Percentiles rank a stretch among this genome's conserved stretches.
Evolutionary conservation across 1,284 basidiomycete genomes (phyloP).

Genomic region (Hymenochaete sp.): DNA sequence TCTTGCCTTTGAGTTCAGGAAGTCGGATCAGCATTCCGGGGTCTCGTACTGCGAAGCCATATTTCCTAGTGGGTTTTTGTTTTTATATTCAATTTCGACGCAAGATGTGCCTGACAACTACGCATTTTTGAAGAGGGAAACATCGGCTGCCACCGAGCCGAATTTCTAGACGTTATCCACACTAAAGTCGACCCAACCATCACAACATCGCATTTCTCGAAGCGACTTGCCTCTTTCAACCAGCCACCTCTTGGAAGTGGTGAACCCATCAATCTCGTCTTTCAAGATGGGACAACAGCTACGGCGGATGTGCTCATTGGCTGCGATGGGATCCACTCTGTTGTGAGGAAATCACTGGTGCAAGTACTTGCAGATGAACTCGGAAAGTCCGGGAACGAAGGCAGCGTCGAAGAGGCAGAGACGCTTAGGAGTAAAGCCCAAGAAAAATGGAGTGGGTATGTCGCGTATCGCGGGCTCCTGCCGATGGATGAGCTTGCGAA

Average conservation of each 20-base stretch:
- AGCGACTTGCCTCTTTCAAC: constrained; percentile 33
- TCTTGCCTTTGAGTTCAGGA: constrained; percentile 27
- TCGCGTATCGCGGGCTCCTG: constrained; percentile 34
- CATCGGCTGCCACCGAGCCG: no score
- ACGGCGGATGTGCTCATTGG: constrained; percentile 39
- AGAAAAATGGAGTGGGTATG: constrained; percentile 33
- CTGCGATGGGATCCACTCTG: constrained; percentile 37
- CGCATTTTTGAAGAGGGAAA: no score
- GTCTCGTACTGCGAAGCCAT: constrained; percentile 24
- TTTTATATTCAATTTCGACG: no score
- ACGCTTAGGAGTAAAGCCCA: constrained; percentile 18
- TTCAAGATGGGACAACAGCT: constrained; percentile 35
- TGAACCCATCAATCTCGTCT: constrained; percentile 32
- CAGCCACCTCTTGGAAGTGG: no score
- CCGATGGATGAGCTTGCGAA: constrained; percentile 28
- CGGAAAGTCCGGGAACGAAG: no score
- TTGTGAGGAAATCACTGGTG: no score
- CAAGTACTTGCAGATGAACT: no score
- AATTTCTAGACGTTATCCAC: no score
- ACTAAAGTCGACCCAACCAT: constrained; percentile 26
- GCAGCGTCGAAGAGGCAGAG: no score
- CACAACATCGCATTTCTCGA: constrained; percentile 29
- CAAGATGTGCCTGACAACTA: no score
- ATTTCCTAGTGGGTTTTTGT: constrained; percentile 26
- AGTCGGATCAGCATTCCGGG: constrained; percentile 28